phyloP scores from a whole-genome alignment of 2,329 filamentous ascomycete genomes.

The Aspergillus sojae region DNA sequence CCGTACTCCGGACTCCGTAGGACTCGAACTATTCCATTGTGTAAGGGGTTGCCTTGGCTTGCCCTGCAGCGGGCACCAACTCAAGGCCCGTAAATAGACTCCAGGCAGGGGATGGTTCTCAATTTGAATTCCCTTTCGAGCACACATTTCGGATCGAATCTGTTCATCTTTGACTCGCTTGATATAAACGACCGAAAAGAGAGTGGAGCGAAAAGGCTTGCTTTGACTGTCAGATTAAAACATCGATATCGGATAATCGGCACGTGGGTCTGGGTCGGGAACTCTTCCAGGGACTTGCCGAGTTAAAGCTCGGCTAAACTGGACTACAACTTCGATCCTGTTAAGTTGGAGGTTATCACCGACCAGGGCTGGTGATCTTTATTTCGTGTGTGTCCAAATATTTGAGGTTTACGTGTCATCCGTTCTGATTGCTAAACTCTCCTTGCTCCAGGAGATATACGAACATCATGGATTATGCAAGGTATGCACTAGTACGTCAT shows the following conservation, averaged over 20 bases:
- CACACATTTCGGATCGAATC: background rate
- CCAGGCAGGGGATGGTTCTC: background rate
- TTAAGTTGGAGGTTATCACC: background rate
- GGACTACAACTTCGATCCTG: background rate
- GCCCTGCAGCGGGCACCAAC: background rate
- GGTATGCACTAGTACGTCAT: background rate
- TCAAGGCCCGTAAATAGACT: background rate
- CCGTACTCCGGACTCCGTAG: no score
- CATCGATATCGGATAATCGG: background rate
- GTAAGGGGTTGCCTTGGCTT: background rate
- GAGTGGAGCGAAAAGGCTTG: background rate
- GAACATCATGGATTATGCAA: background rate
- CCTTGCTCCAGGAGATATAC: background rate
- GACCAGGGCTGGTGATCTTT: background rate
- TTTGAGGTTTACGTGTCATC: background rate
- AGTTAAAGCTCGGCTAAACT: background rate
- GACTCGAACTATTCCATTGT: no score
- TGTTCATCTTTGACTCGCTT: background rate
- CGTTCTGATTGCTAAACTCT: background rate
- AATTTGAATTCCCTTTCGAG: background rate
- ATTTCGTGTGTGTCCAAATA: background rate
- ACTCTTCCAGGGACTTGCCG: constrained; percentile 1
- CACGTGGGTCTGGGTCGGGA: constrained; percentile 3
- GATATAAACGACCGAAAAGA: background rate
- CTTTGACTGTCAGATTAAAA: constrained; percentile 1